Evolutionary conservation across 306 rosid genomes (phyloP).

Genomic region (Adenanthera pavonina): DNA sequence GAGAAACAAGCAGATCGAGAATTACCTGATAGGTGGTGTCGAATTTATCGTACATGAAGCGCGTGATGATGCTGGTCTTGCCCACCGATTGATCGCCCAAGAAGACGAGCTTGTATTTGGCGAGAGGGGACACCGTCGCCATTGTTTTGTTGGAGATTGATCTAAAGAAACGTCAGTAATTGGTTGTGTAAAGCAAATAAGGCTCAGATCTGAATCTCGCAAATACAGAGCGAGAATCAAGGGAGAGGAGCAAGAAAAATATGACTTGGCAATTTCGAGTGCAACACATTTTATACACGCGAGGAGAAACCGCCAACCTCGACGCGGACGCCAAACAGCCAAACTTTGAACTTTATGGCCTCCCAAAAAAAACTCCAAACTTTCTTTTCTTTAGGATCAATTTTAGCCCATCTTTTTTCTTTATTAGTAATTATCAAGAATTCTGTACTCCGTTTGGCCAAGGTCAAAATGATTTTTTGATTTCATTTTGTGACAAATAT

Average conservation of each 20-base stretch:
- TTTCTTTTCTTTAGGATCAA: slow-evolving; percentile 7
- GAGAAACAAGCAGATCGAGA: background rate
- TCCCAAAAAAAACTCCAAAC: too few species aligned
- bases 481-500: too few species aligned
- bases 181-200: background rate
- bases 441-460: too few species aligned
- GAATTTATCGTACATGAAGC: slow-evolving; percentile 89
- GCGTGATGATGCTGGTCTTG: slow-evolving; percentile 86
- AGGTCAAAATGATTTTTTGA: too few species aligned
- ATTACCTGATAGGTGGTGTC: slow-evolving; percentile 81
- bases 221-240: slow-evolving; percentile 10
- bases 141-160: slow-evolving; percentile 38
- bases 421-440: too few species aligned
- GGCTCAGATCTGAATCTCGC: slow-evolving; percentile 14
- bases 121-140: slow-evolving; percentile 84
- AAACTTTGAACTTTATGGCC: slow-evolving; percentile 21
- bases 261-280: slow-evolving; percentile 39
- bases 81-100: slow-evolving; percentile 91
- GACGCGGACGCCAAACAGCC: slow-evolving; percentile 42
- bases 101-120: slow-evolving; percentile 84
- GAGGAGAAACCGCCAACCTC: slow-evolving; percentile 64
- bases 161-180: background rate
- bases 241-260: slow-evolving; percentile 16
- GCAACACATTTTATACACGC: slow-evolving; percentile 42
- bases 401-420: slow-evolving; percentile 34